Base-by-base conservation (phyloP, 2,329 filamentous ascomycete genomes). In the Bipolaris victoriae region DNA sequence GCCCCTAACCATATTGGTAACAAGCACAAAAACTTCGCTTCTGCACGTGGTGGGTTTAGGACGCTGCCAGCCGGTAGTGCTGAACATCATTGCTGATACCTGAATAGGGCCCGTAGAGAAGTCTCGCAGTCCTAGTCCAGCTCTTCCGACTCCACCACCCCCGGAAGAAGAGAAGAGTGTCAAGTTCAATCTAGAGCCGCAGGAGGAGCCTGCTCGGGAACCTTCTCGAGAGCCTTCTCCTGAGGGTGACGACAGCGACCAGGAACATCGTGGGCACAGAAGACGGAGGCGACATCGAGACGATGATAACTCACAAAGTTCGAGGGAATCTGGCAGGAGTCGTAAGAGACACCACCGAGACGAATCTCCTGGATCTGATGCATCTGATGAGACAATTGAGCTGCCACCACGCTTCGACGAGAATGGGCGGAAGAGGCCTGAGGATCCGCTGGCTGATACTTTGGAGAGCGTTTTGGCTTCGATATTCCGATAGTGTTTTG, bases 171-270 rank as follows among this genome's bases (percentile, higher is more conserved):
- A 67, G 47, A 76, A 76, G 57, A 70, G 63, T n/a, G 76, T 78
- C n/a, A 68, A 77, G 48, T 78, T 78, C 51, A 69, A 77, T 57
- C 62, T 77, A 46, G 69, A 69, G 13, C 69, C 71, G 26, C 65
- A 70, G 36, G 72, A 72, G 50, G 62, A 64, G 16, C 62, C 68
- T 16, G 61, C 64, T 18, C 60, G 60, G 3, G 55, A 65, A 26
- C 45, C 57, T 39, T 62, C 61, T 9, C 59, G 58, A 1, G 59
- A 66, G 33, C 41, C 55, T 46, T 62, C 62, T 13, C 63, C 63
- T 29, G 57, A 65, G 43, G 36, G 48, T 4, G 49, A 58, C 4
- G 48, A 51, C 13, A 35, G 50, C 16, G 49, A 61, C 18, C 20
- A 37, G 35, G 44, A 52, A 16, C 52, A 58, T 35, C 44, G 56